Conservation (phyloP, 768 basidiomycete species). For the Mycena albidolilacea region DNA sequence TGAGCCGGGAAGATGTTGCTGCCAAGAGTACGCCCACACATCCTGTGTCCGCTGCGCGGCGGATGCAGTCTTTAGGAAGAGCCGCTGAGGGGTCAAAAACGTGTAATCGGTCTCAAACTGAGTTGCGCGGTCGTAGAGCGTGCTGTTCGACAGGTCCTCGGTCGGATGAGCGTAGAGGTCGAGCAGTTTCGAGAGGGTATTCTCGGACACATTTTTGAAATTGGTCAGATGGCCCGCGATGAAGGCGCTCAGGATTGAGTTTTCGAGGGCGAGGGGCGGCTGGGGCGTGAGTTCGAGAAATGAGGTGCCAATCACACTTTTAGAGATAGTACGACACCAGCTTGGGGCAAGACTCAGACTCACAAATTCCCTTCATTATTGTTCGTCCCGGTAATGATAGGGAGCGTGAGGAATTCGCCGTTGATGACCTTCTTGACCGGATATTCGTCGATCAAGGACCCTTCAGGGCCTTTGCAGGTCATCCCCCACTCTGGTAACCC, state of each 20-base stretch:
- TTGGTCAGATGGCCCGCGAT: slow-evolving; percentile 5
- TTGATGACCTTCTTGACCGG: slow-evolving; percentile 17
- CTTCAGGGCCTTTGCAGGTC: slow-evolving; percentile 17
- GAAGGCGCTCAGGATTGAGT: slow-evolving; percentile 8
- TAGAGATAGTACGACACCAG: not conserved
- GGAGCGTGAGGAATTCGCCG: slow-evolving; percentile 20
- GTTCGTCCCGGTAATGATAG: slow-evolving; percentile 22
- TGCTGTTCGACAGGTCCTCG: slow-evolving; percentile 14
- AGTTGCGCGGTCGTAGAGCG: slow-evolving; percentile 16
- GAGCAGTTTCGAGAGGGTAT: not conserved
- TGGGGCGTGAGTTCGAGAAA: slow-evolving; percentile 21
- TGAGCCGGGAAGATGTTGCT: not conserved
- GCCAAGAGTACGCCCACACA: slow-evolving; percentile 22
- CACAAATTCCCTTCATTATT: slow-evolving; percentile 13
- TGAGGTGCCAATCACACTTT: slow-evolving; percentile 10
- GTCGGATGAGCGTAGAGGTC: slow-evolving; percentile 23
- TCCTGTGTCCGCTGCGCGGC: not conserved
- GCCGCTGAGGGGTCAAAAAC: slow-evolving; percentile 6
- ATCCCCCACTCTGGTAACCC: slow-evolving; percentile 9
- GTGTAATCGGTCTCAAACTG: slow-evolving; percentile 15
- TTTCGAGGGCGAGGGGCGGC: not conserved
- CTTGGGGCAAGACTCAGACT: not conserved
- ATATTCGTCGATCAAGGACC: slow-evolving; percentile 22
- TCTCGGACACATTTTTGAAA: slow-evolving; percentile 11
- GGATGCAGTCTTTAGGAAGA: slow-evolving; percentile 15